Base-by-base conservation (phyloP, 257 asterid genomes). In the Schizonepeta tenuifolia region DNA sequence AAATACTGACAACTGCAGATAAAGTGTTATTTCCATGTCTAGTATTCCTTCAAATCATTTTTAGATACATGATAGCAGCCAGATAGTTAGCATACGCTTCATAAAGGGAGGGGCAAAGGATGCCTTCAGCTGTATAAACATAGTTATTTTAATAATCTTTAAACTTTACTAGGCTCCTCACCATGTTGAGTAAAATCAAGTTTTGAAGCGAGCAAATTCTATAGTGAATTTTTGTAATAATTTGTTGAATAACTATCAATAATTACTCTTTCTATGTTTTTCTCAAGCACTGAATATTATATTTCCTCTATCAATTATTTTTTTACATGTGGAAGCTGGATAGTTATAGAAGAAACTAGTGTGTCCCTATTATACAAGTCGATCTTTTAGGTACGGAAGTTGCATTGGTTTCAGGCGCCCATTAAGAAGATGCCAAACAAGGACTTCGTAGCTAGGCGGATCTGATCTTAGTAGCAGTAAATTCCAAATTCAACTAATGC, bases 151-250 rank as follows among this genome's bases (percentile, higher is more conserved):
- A 20, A 44, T 43, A 18, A 28, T 57, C 28, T 28, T 17, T 46
- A 57, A 24, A 33, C 10, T 46, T 41, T 21, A 67, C 20, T 22
- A 9, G 44, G 67, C 47, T 24, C 9, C 61, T 13, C 35, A 38
- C 28, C 20, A 38, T 41, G 53, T 76, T 61, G 21, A 67, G 66
- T 38, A 75, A 28, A 71, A 43, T 5, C 15, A 44, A 21, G 28
- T n/a, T 28, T n/a, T 26, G 21, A 51, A 49, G 38, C 9, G 57
- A 57, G 47, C 47, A 22, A 71, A 21, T 20, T 46, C 26, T 1
- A 61, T 11, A 69, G 10, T 21, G 3, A 18, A 66, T 20, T 14
- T 28, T 24, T 70, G 41, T 21, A 15, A 54, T 15, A 15, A 13
- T 11, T 10, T 21, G 55, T 3, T 47, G n/a, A 13, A 54, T 41